These are phyloP conservation scores for Solanum clarkiae DNA, from an alignment of 257 asterid species.

Conservation along the genomic window DNA sequence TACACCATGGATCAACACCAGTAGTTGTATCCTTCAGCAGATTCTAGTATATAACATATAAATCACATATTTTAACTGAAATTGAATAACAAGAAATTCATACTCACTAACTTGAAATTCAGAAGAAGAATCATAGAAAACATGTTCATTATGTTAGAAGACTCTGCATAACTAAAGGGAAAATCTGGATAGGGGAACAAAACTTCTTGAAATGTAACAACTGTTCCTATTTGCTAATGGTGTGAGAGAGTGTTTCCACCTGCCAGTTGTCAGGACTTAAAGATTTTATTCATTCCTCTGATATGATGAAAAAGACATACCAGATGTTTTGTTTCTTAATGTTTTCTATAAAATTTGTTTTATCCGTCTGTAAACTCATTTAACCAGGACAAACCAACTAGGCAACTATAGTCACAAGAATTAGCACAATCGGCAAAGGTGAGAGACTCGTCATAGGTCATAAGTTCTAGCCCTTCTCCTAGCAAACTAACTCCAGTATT, in stretches of 20 bases:
- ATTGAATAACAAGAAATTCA: not conserved
- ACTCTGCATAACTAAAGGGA: not conserved
- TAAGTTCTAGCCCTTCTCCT: not conserved
- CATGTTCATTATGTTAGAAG: not conserved
- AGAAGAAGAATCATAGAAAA: not conserved
- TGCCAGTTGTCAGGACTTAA: not conserved
- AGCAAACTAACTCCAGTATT: not conserved
- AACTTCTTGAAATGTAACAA: not conserved
- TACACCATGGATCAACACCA: constrained; percentile 94
- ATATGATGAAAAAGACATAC: not conserved
- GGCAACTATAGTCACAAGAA: not conserved
- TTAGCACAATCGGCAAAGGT: not conserved
- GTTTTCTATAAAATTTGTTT: not conserved
- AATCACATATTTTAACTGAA: not conserved
- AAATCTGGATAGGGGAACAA: not conserved
- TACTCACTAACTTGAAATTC: not conserved
- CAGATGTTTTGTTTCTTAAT: not conserved
- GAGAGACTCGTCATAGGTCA: not conserved
- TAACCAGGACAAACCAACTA: not conserved
- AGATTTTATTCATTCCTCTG: not conserved
- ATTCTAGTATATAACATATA: constrained; percentile 43
- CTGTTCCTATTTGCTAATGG: not conserved
- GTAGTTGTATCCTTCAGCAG: constrained; percentile 55
- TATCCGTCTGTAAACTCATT: not conserved
- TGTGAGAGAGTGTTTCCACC: not conserved